These are phyloP conservation scores for Globisporangium recalcitrans DNA, from an alignment of 352 stramenopile species.

Conservation along the genomic window DNA sequence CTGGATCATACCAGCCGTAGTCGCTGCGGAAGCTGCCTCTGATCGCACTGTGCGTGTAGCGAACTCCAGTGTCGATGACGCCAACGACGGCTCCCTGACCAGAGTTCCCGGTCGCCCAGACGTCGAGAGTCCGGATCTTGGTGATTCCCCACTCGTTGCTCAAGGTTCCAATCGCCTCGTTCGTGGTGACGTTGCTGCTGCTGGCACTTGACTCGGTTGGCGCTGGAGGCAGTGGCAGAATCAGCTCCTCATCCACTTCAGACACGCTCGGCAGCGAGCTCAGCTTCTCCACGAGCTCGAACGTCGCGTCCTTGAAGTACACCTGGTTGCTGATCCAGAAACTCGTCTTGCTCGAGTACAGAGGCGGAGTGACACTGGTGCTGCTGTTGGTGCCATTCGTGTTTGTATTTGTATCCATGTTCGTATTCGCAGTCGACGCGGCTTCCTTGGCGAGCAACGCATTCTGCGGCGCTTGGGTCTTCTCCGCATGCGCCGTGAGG, in stretches of 20 bases:
- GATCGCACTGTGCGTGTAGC: slow-evolving; percentile 15
- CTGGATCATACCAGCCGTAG: slow-evolving; percentile 18
- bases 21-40: slow-evolving; percentile 16
- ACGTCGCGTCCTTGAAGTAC: slow-evolving; percentile 22
- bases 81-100: slow-evolving; percentile 24
- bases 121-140: slow-evolving; percentile 38
- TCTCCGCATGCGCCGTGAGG: neutral
- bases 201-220: neutral
- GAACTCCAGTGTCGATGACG: slow-evolving; percentile 26
- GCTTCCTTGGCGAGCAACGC: neutral
- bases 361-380: neutral
- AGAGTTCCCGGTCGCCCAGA: slow-evolving; percentile 42
- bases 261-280: neutral
- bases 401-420: too few relatives aligned
- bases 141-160: slow-evolving; percentile 31
- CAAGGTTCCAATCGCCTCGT: neutral
- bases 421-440: too few relatives aligned
- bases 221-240: neutral
- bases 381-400: neutral
- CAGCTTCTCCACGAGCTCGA: slow-evolving; percentile 25
- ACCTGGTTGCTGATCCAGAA: slow-evolving; percentile 34
- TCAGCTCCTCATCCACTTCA: neutral
- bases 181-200: neutral
- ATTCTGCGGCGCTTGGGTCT: neutral
- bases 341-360: neutral